Evolutionary conservation across 2,329 filamentous ascomycete genomes (phyloP), one percentile per base, ranked within the genome.

Genomic region (Aspergillus sp.): DNA sequence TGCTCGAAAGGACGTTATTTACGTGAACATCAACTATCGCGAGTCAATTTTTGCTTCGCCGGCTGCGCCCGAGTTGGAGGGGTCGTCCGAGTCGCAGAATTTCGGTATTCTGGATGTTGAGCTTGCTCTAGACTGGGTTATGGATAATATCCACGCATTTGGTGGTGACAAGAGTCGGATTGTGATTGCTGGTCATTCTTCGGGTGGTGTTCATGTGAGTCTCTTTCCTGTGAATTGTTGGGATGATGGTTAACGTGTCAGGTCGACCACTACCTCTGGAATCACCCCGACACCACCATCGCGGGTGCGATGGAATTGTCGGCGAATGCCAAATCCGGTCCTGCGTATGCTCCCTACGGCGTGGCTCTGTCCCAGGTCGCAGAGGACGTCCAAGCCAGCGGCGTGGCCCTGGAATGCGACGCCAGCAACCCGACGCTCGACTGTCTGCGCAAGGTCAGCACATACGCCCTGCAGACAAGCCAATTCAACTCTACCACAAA

Each of bases 231-330:
- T 35, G 12, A 35, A 1, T n/a, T 35, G 15, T 17, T n/a, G 5
- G 13, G 13, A 17, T 5, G 33, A 7, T n/a, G 13, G 4, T 9
- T 35, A 35, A 35, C 10, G 15, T n/a, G 15, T 17, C 33, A 35
- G 23, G 54, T 57, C 27, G 56, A 58, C 38, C 49, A 58, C 48
- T 58, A 58, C 30, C 51, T 58, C 49, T 58, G 56, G 56, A 58
- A 51, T 23, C 56, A 58, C 44, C 56, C 56, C 5, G 23, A 53
- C 2, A 58, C 56, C 35, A 57, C 55, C 49, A 38, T 58, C 15
- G 56, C 56, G 4, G 54, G 56, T 41, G 56, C 56, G 10, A 49
- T 57, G 9, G 56, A 58, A 47, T 57, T 58, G 56, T 58, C 56
- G 5, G 55, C 55, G 41, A 58, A 58, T 19, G 54, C 54, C 10